Evolutionary conservation across 805 yeast genomes (phyloP).

Genomic region (Phaffomyces antillensis): DNA sequence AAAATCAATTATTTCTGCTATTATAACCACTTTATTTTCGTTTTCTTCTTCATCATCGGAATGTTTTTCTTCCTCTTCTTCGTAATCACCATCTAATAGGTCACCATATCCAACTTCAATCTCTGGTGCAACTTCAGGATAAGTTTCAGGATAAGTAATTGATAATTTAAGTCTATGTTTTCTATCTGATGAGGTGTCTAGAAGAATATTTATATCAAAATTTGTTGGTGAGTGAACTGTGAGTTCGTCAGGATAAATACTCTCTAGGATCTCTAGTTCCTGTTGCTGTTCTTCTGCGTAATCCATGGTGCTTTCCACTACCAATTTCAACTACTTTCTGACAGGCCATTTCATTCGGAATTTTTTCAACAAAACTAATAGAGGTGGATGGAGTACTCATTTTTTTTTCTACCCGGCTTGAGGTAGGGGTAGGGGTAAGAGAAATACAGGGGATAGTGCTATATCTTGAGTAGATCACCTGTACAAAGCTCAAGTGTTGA

Average conservation of each 20-base stretch:
- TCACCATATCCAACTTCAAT: slow-evolving; percentile 36
- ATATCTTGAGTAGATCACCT: too few relatives aligned
- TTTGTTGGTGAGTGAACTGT: slow-evolving; percentile 29
- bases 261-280: slow-evolving; percentile 82
- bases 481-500: too few relatives aligned
- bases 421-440: too few relatives aligned
- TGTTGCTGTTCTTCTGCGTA: slow-evolving; percentile 77
- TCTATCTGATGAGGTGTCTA: slow-evolving; percentile 63
- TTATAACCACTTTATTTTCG: slow-evolving; percentile 40
- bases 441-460: too few relatives aligned
- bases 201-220: slow-evolving; percentile 48
- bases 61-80: slow-evolving; percentile 22
- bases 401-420: too few relatives aligned
- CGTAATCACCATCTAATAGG: slow-evolving; percentile 20
- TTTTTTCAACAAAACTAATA: background rate
- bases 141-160: slow-evolving; percentile 68
- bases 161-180: slow-evolving; percentile 48
- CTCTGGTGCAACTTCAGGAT: slow-evolving; percentile 76
- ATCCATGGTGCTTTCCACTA: slow-evolving; percentile 42
- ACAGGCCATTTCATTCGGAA: background rate
- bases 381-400: too few relatives aligned
- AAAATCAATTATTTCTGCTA: slow-evolving; percentile 55
- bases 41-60: slow-evolving; percentile 36
- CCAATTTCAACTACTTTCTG: too few relatives aligned
- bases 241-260: slow-evolving; percentile 91